Evolutionary conservation across 306 rosid genomes (phyloP).

Genomic region (Cicer arietinum): DNA sequence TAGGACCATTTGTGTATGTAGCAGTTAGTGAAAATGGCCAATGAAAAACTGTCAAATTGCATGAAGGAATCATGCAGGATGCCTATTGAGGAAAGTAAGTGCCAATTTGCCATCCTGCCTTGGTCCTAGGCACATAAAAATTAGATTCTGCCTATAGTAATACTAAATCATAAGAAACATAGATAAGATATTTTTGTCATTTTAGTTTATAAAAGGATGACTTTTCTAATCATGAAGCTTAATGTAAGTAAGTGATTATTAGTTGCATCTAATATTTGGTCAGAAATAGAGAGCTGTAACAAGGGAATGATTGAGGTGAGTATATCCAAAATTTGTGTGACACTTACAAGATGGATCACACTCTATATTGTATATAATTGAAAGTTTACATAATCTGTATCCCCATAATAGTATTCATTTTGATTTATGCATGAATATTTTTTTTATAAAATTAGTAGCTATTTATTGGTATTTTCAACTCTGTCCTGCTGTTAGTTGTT

Average conservation of each 20-base stretch:
- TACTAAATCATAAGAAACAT: constrained; percentile 20
- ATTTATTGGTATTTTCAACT: too few relatives aligned
- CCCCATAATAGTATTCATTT: not conserved
- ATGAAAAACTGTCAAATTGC: constrained; percentile 10
- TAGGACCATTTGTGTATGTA: constrained; percentile 75
- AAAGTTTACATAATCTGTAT: not conserved
- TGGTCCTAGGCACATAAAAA: constrained; percentile 20
- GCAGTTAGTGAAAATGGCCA: constrained; percentile 53
- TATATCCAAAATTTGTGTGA: not conserved
- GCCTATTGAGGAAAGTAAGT: not conserved
- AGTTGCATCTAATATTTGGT: constrained; percentile 13
- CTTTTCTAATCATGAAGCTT: constrained; percentile 27
- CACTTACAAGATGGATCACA: not conserved
- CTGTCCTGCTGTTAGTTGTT: too few relatives aligned
- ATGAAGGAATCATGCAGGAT: not conserved
- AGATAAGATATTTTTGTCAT: constrained; percentile 22
- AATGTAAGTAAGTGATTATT: constrained; percentile 25
- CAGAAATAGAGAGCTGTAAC: constrained; percentile 28
- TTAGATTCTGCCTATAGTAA: constrained; percentile 7
- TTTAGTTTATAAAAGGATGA: constrained; percentile 20
- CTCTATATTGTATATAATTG: not conserved
- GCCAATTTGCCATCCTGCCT: not conserved
- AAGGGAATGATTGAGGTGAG: constrained; percentile 29
- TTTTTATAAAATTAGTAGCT: too few relatives aligned
- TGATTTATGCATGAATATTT: not conserved